Evolutionary conservation across 2,329 filamentous ascomycete species (phyloP), one percentile per base, ranked within the genome.

Genomic region (Claviceps maximensis): DNA sequence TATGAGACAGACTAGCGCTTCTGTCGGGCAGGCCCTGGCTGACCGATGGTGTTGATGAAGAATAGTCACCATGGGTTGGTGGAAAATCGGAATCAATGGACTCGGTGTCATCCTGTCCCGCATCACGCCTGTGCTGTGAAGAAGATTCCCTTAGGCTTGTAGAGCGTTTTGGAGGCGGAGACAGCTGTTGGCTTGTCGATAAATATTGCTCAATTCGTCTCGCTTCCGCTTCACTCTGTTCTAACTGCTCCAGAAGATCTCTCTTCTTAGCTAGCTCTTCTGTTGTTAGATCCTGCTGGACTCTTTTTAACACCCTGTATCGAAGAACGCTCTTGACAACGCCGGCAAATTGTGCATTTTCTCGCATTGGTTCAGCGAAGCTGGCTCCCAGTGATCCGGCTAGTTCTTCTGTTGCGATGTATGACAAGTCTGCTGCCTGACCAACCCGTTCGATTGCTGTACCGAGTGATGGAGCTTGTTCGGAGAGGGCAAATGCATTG

Each of bases 1-100:
- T 86, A 69, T 95, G 89, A 17, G 67, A 63, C 40, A 62, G 59
- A 62, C 70, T 69, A 60, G 62, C 65, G 65, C 70, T 63, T 66
- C 76, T 66, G 69, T 82, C 74, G 13, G 84, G 83, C 15, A 78
- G 74, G 17, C 85, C 86, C 64, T 95, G 86, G 55, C 82, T 81
- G 41, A 86, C 83, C 21, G 87, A 86, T n/a, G 86, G 81, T 21
- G 75, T 73, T n/a, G 79, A 74, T 0, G 82, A 74, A 19, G 67
- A 58, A 36, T 79, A 70, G 54, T 93, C 88, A 42, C 85, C 85
- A 62, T 94, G 87, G 1, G 86, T 94, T 1, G 89, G 87, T 2
- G 91, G 90, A 58, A 98, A 98, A 66, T 97, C 93, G 0, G 90
- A 95, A 67, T 98, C 93, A 55, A 96, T 89, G 1, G 89, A 95